Percentiles rank a stretch among this genome's conserved stretches.
Conservation (phyloP, 495 filamentous ascomycete genomes). For the Parmelia sp. region DNA sequence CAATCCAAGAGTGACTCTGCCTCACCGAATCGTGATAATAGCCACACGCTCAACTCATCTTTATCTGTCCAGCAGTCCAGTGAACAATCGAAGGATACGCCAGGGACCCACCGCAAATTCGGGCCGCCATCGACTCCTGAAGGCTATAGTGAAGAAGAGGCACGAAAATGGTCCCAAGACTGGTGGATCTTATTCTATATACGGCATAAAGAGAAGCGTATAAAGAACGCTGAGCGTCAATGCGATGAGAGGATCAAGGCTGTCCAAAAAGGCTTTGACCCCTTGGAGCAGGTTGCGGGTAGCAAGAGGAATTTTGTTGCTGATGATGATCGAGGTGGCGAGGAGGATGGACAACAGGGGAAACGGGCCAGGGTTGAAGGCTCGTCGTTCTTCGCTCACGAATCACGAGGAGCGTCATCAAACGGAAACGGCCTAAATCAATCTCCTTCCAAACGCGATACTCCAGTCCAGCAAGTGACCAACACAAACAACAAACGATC, state of each 20-base stretch:
- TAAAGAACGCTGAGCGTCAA: conserved; percentile 13
- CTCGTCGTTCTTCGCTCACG: conserved; percentile 7
- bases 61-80: not conserved
- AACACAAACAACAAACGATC: conserved; percentile 28
- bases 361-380: conserved; percentile 7
- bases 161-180: conserved; percentile 19
- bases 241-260: conserved; percentile 19
- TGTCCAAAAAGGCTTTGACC: conserved; percentile 15
- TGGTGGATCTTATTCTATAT: conserved; percentile 25
- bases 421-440: not conserved
- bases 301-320: conserved; percentile 15
- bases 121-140: conserved; percentile 19
- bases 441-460: not conserved
- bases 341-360: not conserved
- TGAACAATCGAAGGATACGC: conserved; percentile 2
- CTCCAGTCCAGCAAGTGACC: not conserved
- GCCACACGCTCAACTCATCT: conserved; percentile 10
- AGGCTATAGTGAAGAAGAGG: conserved; percentile 19
- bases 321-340: conserved; percentile 15
- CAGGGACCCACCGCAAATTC: conserved; percentile 12
- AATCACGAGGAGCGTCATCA: not conserved
- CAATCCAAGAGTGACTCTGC: not conserved
- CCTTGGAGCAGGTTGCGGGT: conserved; percentile 4
- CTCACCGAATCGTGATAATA: not conserved
- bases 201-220: conserved; percentile 13